phyloP scores from a whole-genome alignment of 2,329 filamentous ascomycete genomes.

The Chaetomiaceae sp. region DNA sequence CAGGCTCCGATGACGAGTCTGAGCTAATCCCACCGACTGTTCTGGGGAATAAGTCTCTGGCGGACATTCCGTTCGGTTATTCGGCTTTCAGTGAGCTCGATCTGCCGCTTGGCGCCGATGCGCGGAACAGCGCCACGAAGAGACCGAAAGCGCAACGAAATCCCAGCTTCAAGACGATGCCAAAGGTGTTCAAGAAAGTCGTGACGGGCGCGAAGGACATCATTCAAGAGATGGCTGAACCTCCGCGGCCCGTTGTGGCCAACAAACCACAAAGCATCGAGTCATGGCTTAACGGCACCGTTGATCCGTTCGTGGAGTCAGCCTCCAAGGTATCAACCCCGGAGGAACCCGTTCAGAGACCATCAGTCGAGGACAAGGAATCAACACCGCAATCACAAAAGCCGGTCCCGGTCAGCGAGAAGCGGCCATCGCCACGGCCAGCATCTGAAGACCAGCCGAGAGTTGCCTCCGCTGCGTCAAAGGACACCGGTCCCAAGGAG shows the following conservation, averaged over 20 bases:
- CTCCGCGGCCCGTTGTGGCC: conserved; percentile 43
- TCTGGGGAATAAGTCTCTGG: conserved; percentile 48
- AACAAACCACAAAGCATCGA: conserved; percentile 63
- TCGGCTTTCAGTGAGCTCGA: conserved; percentile 65
- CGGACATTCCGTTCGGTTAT: conserved; percentile 59
- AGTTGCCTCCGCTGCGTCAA: conserved; percentile 1
- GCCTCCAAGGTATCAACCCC: conserved; percentile 28
- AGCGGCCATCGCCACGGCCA: conserved; percentile 16
- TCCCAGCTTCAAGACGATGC: conserved; percentile 55
- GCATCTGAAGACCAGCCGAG: conserved; percentile 26
- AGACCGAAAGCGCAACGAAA: conserved; percentile 48
- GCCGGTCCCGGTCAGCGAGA: conserved; percentile 26
- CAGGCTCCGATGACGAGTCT: conserved; percentile 34
- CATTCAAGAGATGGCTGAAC: conserved; percentile 56
- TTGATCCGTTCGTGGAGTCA: conserved; percentile 57
- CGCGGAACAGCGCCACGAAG: conserved; percentile 38
- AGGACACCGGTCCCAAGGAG: conserved; percentile 4
- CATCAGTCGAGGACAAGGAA: background rate
- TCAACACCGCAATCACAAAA: conserved; percentile 6
- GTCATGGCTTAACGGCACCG: conserved; percentile 59
- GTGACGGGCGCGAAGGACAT: conserved; percentile 62
- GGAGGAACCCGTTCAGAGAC: conserved; percentile 38
- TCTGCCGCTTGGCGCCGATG: conserved; percentile 46
- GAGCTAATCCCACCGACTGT: conserved; percentile 38
- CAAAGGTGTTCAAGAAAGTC: conserved; percentile 62